A percentile compares a stretch with the other conserved stretches of the same genome.
Conservation (phyloP, 257 asterid species). For the Capsicum pubescens region DNA sequence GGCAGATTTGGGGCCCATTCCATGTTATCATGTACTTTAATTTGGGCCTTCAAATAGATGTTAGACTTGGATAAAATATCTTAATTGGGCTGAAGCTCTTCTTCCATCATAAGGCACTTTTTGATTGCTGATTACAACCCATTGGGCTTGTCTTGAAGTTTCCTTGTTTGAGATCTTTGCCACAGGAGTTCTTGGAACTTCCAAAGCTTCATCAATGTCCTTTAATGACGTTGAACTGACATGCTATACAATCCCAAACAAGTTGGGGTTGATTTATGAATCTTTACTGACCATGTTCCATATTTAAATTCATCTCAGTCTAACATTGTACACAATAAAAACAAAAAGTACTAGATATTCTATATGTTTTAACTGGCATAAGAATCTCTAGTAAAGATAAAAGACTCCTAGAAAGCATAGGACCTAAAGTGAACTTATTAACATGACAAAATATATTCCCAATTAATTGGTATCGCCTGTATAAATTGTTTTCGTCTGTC, state of each 20-base stretch:
- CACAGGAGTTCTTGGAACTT: no score
- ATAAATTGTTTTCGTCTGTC: neutral
- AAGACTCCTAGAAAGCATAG: neutral
- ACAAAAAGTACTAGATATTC: neutral
- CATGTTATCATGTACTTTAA: no score
- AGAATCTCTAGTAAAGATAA: neutral
- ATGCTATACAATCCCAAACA: neutral
- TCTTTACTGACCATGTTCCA: neutral
- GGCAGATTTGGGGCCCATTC: no score
- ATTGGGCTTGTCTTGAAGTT: no score
- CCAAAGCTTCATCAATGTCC: no score
- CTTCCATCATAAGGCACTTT: no score
- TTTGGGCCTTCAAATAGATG: no score
- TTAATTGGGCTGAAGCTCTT: no score
- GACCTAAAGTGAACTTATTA: neutral
- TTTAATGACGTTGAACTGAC: no score
- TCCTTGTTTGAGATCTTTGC: no score
- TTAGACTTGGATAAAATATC: no score
- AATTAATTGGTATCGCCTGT: neutral
- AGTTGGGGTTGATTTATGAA: neutral
- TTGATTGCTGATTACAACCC: no score
- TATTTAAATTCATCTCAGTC: neutral
- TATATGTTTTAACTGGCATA: neutral
- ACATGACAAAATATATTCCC: constrained; percentile 11
- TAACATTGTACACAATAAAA: neutral